These are phyloP conservation scores for Vicia sativa DNA, from an alignment of 306 rosid species.

Conservation along the genomic window DNA sequence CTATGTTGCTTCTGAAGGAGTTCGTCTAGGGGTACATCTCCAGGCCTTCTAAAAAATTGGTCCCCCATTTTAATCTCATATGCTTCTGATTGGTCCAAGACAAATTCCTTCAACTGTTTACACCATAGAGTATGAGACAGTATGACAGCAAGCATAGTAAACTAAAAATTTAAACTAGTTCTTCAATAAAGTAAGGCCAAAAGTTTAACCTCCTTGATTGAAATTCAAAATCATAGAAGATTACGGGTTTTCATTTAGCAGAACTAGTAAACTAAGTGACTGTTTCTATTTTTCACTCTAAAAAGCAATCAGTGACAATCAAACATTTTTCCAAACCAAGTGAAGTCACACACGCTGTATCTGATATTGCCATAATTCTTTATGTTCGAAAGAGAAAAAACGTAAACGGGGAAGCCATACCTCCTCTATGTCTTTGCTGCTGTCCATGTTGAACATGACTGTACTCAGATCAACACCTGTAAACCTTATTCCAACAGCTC, in stretches of 20 bases:
- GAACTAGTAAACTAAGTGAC: no score
- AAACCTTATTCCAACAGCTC: conserved; percentile 69
- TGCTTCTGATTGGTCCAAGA: conserved; percentile 74
- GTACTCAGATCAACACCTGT: conserved; percentile 80
- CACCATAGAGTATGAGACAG: conserved; percentile 21
- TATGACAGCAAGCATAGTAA: conserved; percentile 9
- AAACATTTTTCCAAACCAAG: background rate
- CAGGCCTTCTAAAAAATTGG: conserved; percentile 72
- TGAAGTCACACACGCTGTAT: background rate
- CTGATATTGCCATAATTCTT: background rate
- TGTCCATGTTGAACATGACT: conserved; percentile 87
- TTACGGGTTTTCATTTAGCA: no score
- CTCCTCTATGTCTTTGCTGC: conserved; percentile 71
- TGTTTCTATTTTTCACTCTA: no score
- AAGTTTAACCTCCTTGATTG: no score
- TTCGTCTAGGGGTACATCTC: conserved; percentile 82
- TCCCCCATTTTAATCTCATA: conserved; percentile 89
- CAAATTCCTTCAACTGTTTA: conserved; percentile 80
- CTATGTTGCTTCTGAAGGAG: conserved; percentile 54
- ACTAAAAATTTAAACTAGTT: conserved; percentile 12
- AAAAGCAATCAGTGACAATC: background rate
- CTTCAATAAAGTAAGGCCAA: background rate
- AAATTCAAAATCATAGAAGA: no score
- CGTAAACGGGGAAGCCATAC: conserved; percentile 43
- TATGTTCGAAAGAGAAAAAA: conserved; percentile 1